phyloP scores from a whole-genome alignment of 2,329 filamentous ascomycete species.

The Pseudogymnoascus sp. region DNA sequence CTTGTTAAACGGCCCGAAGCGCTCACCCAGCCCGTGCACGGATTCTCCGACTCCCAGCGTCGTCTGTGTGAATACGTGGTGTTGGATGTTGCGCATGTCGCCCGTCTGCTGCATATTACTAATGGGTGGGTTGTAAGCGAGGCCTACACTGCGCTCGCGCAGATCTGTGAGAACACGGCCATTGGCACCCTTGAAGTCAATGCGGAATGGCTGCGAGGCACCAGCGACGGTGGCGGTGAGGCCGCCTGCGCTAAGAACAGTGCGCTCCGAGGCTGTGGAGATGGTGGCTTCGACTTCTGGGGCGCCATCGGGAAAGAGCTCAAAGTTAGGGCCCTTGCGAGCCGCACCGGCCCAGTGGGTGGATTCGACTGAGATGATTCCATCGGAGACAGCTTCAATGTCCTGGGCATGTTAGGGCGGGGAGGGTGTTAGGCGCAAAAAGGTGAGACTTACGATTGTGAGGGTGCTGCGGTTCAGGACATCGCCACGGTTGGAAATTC shows the following conservation, averaged over 20 bases:
- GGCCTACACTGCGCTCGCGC: slow-evolving; percentile 44
- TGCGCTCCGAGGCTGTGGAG: slow-evolving; percentile 34
- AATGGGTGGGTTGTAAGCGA: slow-evolving; percentile 47
- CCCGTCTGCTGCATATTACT: slow-evolving; percentile 43
- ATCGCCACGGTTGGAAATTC: slow-evolving; percentile 45
- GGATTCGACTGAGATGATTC: slow-evolving; percentile 50
- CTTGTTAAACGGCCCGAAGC: slow-evolving; percentile 70
- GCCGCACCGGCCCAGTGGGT: slow-evolving; percentile 49
- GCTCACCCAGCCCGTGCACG: slow-evolving; percentile 65
- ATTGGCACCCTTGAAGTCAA: slow-evolving; percentile 44
- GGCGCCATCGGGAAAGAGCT: slow-evolving; percentile 45
- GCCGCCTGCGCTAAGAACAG: slow-evolving; percentile 41
- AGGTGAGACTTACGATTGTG: slow-evolving; percentile 34
- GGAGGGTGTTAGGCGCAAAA: background rate
- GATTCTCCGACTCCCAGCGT: slow-evolving; percentile 52
- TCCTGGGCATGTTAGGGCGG: slow-evolving; percentile 31
- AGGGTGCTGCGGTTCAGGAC: slow-evolving; percentile 47
- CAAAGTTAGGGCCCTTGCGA: slow-evolving; percentile 46
- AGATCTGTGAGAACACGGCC: slow-evolving; percentile 45
- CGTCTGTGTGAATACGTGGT: slow-evolving; percentile 50
- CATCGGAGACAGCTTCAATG: slow-evolving; percentile 47
- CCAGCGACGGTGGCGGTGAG: slow-evolving; percentile 43
- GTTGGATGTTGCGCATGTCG: slow-evolving; percentile 43
- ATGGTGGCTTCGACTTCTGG: slow-evolving; percentile 35
- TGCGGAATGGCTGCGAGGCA: slow-evolving; percentile 43